Evolutionary conservation across 2,329 filamentous ascomycete species (phyloP).

Genomic region (Trichoderma asperellum): DNA sequence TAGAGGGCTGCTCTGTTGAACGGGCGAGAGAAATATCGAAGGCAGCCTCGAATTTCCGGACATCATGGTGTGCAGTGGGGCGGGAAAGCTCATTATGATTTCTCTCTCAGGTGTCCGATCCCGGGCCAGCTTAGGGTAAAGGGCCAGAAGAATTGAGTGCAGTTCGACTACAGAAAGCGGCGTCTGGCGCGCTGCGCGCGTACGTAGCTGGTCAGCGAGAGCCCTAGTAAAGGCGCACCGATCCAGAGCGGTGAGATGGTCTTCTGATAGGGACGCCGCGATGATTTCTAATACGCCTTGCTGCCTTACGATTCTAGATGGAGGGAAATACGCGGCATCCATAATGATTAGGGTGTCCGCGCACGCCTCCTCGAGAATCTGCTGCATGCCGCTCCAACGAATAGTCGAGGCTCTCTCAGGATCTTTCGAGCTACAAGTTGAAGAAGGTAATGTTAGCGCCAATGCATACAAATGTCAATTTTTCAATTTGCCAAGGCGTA

Average conservation of each 20-base stretch:
- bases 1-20: slow-evolving; percentile 48
- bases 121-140: slow-evolving; percentile 56
- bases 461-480: not conserved
- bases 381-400: slow-evolving; percentile 60
- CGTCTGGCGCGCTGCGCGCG: slow-evolving; percentile 49
- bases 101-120: slow-evolving; percentile 55
- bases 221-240: slow-evolving; percentile 58
- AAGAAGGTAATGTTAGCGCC: not conserved
- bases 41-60: slow-evolving; percentile 57
- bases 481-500: slow-evolving; percentile 34
- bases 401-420: slow-evolving; percentile 52
- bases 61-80: slow-evolving; percentile 60
- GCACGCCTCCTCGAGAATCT: slow-evolving; percentile 58
- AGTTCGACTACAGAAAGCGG: slow-evolving; percentile 58
- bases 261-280: slow-evolving; percentile 58
- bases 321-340: slow-evolving; percentile 62
- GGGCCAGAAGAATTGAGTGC: slow-evolving; percentile 56
- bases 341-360: slow-evolving; percentile 62
- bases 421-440: slow-evolving; percentile 50
- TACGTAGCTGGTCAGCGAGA: slow-evolving; percentile 54
- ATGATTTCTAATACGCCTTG: slow-evolving; percentile 61
- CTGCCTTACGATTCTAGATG: slow-evolving; percentile 55
- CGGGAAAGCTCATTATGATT: slow-evolving; percentile 53
- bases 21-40: slow-evolving; percentile 59
- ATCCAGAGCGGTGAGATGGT: slow-evolving; percentile 52